phyloP scores from a whole-genome alignment of 2,329 filamentous ascomycete species.

The Colletotrichum sp. region DNA sequence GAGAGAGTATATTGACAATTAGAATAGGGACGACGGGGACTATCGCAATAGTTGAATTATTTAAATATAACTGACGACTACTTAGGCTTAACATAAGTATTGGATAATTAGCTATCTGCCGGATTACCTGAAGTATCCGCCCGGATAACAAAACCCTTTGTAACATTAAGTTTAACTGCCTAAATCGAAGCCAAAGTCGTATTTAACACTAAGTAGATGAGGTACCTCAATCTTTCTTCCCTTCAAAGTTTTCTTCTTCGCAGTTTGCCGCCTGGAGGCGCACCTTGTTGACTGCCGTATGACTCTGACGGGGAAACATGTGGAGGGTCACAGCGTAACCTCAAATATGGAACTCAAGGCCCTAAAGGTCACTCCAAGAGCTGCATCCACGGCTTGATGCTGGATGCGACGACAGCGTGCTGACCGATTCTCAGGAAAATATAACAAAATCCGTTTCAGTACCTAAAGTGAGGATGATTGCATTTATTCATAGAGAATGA shows the following conservation, averaged over 20 bases:
- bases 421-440: fast-evolving
- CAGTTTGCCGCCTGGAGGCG: too few relatives aligned
- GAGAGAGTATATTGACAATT: fast-evolving
- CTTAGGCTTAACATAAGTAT: too few relatives aligned
- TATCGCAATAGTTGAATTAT: too few relatives aligned
- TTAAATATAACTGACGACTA: too few relatives aligned
- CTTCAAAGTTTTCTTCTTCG: too few relatives aligned
- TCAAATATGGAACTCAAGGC: neutral
- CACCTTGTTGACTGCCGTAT: too few relatives aligned
- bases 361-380: neutral
- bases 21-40: too few relatives aligned
- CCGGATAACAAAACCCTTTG: too few relatives aligned
- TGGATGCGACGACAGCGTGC: neutral
- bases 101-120: fast-evolving
- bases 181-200: too few relatives aligned
- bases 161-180: neutral
- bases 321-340: too few relatives aligned
- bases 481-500: fast-evolving
- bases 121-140: too few relatives aligned
- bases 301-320: too few relatives aligned
- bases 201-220: neutral
- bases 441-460: fast-evolving
- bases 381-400: neutral
- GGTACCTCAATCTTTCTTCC: neutral
- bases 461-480: neutral